Conservation (phyloP, 2,329 filamentous ascomycete species). For the Ceratocystis ficicola region DNA sequence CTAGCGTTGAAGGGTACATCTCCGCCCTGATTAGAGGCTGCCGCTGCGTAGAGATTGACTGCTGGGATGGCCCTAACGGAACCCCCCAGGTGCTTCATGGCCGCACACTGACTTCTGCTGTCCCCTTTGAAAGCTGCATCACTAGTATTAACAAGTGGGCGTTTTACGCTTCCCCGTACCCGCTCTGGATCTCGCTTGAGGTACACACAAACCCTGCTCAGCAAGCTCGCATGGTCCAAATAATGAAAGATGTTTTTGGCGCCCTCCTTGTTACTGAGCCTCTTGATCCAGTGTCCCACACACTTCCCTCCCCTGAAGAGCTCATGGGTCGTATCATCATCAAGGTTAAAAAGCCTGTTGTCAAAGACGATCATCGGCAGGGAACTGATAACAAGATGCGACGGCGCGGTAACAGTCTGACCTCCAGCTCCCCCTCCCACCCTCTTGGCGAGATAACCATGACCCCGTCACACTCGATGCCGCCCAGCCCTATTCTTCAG, state of each 20-base stretch:
- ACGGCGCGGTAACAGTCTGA: constrained; percentile 57
- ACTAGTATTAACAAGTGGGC: constrained; percentile 90
- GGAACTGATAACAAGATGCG: constrained; percentile 36
- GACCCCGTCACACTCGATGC: constrained; percentile 40
- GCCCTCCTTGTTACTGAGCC: constrained; percentile 66
- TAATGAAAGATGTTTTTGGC: constrained; percentile 75
- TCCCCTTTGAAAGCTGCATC: constrained; percentile 84
- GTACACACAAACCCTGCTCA: constrained; percentile 80
- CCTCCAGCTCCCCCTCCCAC: constrained; percentile 49
- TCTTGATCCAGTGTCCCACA: constrained; percentile 52
- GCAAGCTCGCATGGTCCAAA: constrained; percentile 77
- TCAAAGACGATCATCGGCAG: constrained; percentile 29
- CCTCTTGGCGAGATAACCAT: constrained; percentile 44
- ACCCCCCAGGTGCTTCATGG: constrained; percentile 86
- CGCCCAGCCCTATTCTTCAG: constrained; percentile 43
- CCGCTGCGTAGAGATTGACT: constrained; percentile 93
- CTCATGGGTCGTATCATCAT: constrained; percentile 73
- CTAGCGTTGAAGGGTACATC: constrained; percentile 92
- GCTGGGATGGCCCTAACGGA: constrained; percentile 86
- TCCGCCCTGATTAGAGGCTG: constrained; percentile 77
- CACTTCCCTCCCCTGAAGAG: constrained; percentile 74
- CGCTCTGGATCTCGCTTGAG: constrained; percentile 87
- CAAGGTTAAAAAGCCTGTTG: constrained; percentile 77
- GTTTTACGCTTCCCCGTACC: constrained; percentile 75
- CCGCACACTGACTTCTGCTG: constrained; percentile 73